Evolutionary conservation across 2,329 filamentous ascomycete species (phyloP).

Genomic region (Penicillium thymicola): DNA sequence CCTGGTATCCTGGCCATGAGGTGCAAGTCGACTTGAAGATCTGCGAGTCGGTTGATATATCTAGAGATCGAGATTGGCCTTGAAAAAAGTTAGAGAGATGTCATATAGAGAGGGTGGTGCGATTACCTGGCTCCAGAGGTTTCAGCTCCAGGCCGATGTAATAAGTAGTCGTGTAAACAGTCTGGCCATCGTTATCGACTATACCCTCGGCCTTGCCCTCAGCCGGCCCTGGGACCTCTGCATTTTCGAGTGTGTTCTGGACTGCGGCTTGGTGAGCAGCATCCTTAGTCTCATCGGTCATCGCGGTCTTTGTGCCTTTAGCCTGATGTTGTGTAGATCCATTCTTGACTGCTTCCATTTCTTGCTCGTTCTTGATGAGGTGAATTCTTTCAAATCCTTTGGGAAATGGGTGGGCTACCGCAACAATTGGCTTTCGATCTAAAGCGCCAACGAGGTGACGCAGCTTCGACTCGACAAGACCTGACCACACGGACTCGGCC

Average conservation of each 20-base stretch:
- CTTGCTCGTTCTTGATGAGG: slow-evolving; percentile 59
- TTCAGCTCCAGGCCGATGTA: slow-evolving; percentile 86
- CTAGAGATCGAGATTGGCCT: slow-evolving; percentile 49
- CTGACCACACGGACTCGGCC: slow-evolving; percentile 81
- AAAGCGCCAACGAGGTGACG: slow-evolving; percentile 78
- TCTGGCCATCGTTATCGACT: slow-evolving; percentile 41
- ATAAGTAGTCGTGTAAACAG: slow-evolving; percentile 83
- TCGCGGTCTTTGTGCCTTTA: slow-evolving; percentile 50
- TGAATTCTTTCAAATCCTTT: slow-evolving; percentile 88
- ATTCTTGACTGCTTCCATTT: slow-evolving; percentile 60
- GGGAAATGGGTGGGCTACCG: slow-evolving; percentile 83
- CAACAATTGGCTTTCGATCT: slow-evolving; percentile 75
- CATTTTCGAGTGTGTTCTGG: slow-evolving; percentile 43
- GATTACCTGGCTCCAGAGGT: slow-evolving; percentile 67
- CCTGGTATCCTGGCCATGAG: slow-evolving; percentile 70
- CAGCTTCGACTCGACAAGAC: slow-evolving; percentile 90
- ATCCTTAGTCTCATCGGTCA: slow-evolving; percentile 51
- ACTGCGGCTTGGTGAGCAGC: slow-evolving; percentile 49
- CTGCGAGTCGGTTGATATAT: slow-evolving; percentile 69
- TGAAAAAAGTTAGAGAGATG: slow-evolving; percentile 30
- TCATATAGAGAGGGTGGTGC: slow-evolving; percentile 12
- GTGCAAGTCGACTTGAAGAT: slow-evolving; percentile 83
- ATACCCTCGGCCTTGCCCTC: slow-evolving; percentile 32
- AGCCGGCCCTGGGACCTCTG: slow-evolving; percentile 34
- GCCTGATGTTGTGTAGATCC: slow-evolving; percentile 62